phyloP scores from a whole-genome alignment of 129 eudicot species.

The Flaveria linearis region DNA sequence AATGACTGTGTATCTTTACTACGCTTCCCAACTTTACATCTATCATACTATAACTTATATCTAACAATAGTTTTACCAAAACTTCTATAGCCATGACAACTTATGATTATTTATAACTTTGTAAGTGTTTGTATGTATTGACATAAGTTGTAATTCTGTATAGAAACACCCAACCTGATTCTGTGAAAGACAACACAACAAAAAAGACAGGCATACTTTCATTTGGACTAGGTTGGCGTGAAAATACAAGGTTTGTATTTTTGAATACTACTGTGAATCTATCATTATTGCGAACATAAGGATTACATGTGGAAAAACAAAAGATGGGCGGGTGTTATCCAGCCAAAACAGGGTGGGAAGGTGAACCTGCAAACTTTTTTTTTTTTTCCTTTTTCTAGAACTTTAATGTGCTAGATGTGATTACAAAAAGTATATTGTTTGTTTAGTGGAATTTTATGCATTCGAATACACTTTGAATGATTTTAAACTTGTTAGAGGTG shows the following conservation, averaged over 20 bases:
- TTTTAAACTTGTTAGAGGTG: constrained; percentile 7
- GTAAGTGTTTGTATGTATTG: constrained; percentile 12
- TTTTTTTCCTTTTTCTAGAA: constrained; percentile 1
- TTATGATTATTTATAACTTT: neutral
- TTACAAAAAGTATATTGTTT: neutral
- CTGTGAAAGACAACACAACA: constrained; percentile 41
- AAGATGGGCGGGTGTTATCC: neutral
- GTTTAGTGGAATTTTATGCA: neutral
- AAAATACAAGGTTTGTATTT: constrained; percentile 63
- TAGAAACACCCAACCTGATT: constrained; percentile 45
- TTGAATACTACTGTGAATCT: neutral
- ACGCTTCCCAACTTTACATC: too few species aligned
- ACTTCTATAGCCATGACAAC: neutral
- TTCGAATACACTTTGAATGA: neutral
- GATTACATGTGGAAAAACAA: neutral
- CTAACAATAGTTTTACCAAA: neutral
- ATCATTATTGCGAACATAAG: neutral
- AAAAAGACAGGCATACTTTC: constrained; percentile 70
- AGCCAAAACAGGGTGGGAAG: neutral
- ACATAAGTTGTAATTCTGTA: constrained; percentile 18
- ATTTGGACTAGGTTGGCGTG: constrained; percentile 93
- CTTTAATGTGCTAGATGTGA: neutral
- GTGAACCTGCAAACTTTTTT: neutral
- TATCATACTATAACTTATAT: neutral
- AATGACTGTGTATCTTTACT: too few species aligned